phyloP scores from a whole-genome alignment of 2,329 filamentous ascomycete species.

The Exserohilum rostratum region DNA sequence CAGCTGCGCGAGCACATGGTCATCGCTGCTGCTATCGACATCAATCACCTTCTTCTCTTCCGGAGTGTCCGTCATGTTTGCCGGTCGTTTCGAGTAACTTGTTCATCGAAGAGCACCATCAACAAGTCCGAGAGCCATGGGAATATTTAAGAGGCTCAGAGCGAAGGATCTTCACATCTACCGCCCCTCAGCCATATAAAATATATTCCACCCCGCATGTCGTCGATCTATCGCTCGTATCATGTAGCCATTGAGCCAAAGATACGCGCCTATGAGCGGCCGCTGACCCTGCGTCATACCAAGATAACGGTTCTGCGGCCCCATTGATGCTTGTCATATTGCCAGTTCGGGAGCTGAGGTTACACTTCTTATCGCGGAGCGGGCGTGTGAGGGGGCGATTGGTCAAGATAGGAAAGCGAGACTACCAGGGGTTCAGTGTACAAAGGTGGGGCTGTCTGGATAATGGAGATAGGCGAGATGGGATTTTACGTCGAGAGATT shows the following conservation, averaged over 20 bases:
- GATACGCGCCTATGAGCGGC: neutral
- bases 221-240: slow-evolving; percentile 4
- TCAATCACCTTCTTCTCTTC: slow-evolving; percentile 34
- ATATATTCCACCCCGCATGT: slow-evolving; percentile 14
- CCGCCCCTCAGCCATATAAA: neutral
- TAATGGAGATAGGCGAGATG: neutral
- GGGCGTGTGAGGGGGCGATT: slow-evolving; percentile 16
- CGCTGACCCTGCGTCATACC: neutral
- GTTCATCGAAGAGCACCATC: too few species aligned
- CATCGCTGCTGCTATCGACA: slow-evolving; percentile 36
- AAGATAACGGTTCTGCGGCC: slow-evolving; percentile 14
- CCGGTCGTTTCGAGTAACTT: too few species aligned
- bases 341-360: slow-evolving; percentile 8
- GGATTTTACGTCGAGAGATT: neutral
- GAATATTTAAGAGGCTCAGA: neutral
- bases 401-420: slow-evolving; percentile 26
- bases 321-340: neutral
- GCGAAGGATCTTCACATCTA: neutral
- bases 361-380: slow-evolving; percentile 27
- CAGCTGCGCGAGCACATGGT: slow-evolving; percentile 49
- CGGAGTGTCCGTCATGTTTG: slow-evolving; percentile 15
- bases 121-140: too few species aligned
- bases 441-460: slow-evolving; percentile 15
- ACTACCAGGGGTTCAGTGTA: slow-evolving; percentile 3
- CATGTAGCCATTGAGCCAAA: neutral